phyloP scores from a whole-genome alignment of 192 early-diverging fungal genomes.

The Rhizophlyctis rosea region DNA sequence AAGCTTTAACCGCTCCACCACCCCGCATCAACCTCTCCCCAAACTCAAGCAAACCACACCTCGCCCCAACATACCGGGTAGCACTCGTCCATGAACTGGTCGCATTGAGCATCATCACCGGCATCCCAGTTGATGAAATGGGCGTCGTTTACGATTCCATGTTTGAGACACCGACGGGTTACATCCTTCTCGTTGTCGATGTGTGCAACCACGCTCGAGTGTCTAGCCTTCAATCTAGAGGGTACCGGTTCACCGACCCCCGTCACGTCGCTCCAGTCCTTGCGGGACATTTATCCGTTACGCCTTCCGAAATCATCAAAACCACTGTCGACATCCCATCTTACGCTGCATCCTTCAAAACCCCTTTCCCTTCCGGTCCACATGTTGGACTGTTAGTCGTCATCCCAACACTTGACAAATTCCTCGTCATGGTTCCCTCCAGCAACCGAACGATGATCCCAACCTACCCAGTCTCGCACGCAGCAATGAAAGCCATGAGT shows the following conservation, averaged over 20 bases:
- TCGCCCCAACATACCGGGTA: background rate
- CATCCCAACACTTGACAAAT: slow-evolving; percentile 4
- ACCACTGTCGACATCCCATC: slow-evolving; percentile 7
- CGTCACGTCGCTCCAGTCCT: slow-evolving; percentile 7
- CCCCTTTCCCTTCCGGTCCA: slow-evolving; percentile 4
- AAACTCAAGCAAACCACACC: background rate
- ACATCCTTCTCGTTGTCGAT: slow-evolving; percentile 14
- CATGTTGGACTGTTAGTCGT: slow-evolving; percentile 9
- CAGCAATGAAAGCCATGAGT: slow-evolving; percentile 4
- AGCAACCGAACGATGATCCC: slow-evolving; percentile 14
- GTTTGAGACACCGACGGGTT: slow-evolving; percentile 8
- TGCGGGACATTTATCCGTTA: slow-evolving; percentile 5
- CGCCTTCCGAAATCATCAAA: background rate
- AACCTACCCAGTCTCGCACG: background rate
- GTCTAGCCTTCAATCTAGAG: slow-evolving; percentile 4
- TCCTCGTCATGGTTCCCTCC: slow-evolving; percentile 12
- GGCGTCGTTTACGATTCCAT: slow-evolving; percentile 16
- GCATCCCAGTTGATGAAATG: slow-evolving; percentile 14
- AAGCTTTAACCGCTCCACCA: background rate
- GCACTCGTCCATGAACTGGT: background rate
- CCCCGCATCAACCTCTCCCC: background rate
- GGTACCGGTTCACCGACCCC: slow-evolving; percentile 12
- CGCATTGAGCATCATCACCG: background rate
- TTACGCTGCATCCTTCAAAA: background rate
- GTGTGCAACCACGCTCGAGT: background rate